These are phyloP conservation scores for Galeopsis tetrahit DNA, from an alignment of 257 asterid species.

Conservation along the genomic window DNA sequence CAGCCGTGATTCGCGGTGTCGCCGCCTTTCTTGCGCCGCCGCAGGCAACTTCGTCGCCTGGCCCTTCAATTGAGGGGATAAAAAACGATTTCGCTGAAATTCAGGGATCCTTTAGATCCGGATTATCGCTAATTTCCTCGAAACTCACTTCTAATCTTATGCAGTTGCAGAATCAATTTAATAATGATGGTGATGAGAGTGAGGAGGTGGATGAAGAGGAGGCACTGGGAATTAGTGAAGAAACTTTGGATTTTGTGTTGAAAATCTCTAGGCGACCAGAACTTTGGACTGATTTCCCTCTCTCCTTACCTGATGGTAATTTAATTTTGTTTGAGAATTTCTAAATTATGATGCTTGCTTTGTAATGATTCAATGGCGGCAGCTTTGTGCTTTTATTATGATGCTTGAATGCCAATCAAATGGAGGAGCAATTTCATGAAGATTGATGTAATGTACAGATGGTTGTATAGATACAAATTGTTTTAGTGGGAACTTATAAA, in stretches of 20 bases:
- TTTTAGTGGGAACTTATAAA: not conserved
- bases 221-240: constrained; percentile 56
- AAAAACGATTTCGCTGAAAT: constrained; percentile 74
- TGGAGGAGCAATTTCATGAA: not conserved
- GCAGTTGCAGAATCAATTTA: constrained; percentile 40
- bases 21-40: constrained; percentile 71
- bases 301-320: constrained; percentile 60
- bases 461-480: not conserved
- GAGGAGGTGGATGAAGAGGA: constrained; percentile 45
- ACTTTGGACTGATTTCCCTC: constrained; percentile 82
- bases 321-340: constrained; percentile 1
- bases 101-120: constrained; percentile 67
- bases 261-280: constrained; percentile 59
- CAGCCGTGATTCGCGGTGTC: constrained; percentile 67
- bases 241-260: constrained; percentile 60
- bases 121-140: constrained; percentile 61
- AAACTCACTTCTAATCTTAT: constrained; percentile 61
- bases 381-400: not conserved
- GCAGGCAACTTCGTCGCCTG: constrained; percentile 34
- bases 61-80: constrained; percentile 51
- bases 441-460: not conserved
- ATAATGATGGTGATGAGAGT: constrained; percentile 32
- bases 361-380: too few relatives aligned
- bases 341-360: not conserved
- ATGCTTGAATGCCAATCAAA: constrained; percentile 23